A percentile compares a stretch with the other conserved stretches of the same genome.
Evolutionary conservation across 2,329 filamentous ascomycete species (phyloP).

Genomic region (Pyrenophora graminea): DNA sequence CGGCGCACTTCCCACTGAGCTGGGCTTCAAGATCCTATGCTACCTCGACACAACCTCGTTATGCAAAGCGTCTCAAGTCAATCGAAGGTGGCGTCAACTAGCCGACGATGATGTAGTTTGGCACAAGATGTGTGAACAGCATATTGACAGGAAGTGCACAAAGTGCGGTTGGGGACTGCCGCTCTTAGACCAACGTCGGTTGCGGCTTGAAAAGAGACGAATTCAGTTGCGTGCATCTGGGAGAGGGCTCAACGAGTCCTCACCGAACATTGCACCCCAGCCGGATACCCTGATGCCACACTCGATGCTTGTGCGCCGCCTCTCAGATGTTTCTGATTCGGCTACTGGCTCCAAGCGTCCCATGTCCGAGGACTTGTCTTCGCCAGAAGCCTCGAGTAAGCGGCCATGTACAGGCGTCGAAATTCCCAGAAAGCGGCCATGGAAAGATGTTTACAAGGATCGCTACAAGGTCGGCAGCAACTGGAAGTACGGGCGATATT

Average conservation of each 20-base stretch:
- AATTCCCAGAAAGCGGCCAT: conserved; percentile 63
- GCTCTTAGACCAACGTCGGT: conserved; percentile 81
- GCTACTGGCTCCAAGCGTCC: conserved; percentile 37
- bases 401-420: conserved; percentile 45
- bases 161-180: conserved; percentile 97
- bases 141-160: conserved; percentile 89
- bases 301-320: conserved; percentile 14
- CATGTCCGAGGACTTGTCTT: conserved; percentile 27
- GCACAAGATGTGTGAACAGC: conserved; percentile 98
- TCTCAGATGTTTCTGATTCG: conserved; percentile 21
- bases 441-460: conserved; percentile 98
- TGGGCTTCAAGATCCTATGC: conserved; percentile 90
- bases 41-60: conserved; percentile 92
- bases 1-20: conserved; percentile 81
- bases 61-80: conserved; percentile 95
- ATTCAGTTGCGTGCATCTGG: conserved; percentile 72
- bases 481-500: conserved; percentile 93
- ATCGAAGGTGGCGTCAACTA: conserved; percentile 80
- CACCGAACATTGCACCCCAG: conserved; percentile 56
- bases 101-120: conserved; percentile 98
- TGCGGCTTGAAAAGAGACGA: conserved; percentile 84
- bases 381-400: conserved; percentile 37
- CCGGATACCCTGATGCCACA: conserved; percentile 39
- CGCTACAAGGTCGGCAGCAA: conserved; percentile 94
- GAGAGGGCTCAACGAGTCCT: conserved; percentile 59